Conservation (phyloP, 352 stramenopile species). For the Aphanomyces stellatus region DNA sequence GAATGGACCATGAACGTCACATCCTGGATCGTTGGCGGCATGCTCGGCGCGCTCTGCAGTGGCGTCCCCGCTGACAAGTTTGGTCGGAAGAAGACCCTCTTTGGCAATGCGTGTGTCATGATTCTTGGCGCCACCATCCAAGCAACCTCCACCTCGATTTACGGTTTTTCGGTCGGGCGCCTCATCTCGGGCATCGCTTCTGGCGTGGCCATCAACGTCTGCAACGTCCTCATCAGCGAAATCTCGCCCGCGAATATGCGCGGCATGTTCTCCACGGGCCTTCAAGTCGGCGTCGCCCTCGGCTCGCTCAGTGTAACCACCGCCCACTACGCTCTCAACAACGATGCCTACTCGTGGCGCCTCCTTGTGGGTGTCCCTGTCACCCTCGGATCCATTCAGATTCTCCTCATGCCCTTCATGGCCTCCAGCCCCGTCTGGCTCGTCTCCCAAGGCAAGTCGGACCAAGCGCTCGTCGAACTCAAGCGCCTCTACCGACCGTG, state of each 20-base stretch:
- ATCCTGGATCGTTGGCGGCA: constrained; percentile 27
- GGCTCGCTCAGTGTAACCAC: constrained; percentile 35
- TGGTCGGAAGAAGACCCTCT: constrained; percentile 30
- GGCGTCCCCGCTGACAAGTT: constrained; percentile 27
- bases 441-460: neutral
- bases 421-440: constrained; percentile 11
- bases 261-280: constrained; percentile 29
- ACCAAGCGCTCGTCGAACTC: neutral
- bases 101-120: constrained; percentile 37
- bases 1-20: constrained; percentile 38
- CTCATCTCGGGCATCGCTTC: constrained; percentile 44
- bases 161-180: constrained; percentile 30
- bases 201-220: constrained; percentile 34
- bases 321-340: constrained; percentile 31
- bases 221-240: constrained; percentile 38
- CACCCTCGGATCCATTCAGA: constrained; percentile 33
- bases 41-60: constrained; percentile 7
- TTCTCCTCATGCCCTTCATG: constrained; percentile 23
- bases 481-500: constrained; percentile 4
- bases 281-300: constrained; percentile 34
- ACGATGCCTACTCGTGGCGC: constrained; percentile 24
- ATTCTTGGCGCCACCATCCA: constrained; percentile 31
- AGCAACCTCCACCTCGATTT: constrained; percentile 28
- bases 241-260: constrained; percentile 39
- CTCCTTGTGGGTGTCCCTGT: constrained; percentile 42